These are phyloP conservation scores for Pseudophaeomoniella oleicola DNA, from an alignment of 2,329 filamentous ascomycete species.

Conservation along the genomic window DNA sequence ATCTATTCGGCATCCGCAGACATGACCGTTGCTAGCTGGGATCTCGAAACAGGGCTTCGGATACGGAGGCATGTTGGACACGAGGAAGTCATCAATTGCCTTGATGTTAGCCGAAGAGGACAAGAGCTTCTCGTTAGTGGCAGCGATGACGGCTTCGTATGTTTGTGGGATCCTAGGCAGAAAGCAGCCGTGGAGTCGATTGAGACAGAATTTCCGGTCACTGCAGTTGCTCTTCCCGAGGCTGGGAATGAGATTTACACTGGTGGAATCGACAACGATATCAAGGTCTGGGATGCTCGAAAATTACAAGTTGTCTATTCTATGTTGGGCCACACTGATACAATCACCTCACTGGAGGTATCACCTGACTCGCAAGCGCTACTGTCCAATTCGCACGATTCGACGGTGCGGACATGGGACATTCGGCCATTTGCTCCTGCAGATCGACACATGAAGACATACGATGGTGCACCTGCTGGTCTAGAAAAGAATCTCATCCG, in stretches of 20 bases:
- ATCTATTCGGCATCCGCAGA: constrained; percentile 90
- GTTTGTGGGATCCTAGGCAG: constrained; percentile 87
- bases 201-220: constrained; percentile 82
- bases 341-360: constrained; percentile 76
- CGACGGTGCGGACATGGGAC: constrained; percentile 89
- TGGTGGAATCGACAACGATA: constrained; percentile 91
- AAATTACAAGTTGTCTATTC: constrained; percentile 82
- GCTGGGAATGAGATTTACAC: constrained; percentile 92
- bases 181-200: constrained; percentile 82
- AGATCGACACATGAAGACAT: constrained; percentile 71
- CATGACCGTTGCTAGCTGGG: constrained; percentile 87
- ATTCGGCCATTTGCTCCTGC: constrained; percentile 85
- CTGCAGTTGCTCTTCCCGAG: constrained; percentile 78
- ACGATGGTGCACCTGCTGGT: constrained; percentile 78
- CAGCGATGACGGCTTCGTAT: constrained; percentile 85
- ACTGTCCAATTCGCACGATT: constrained; percentile 85
- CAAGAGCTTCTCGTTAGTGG: constrained; percentile 83
- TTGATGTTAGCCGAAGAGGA: constrained; percentile 78
- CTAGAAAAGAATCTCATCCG: constrained; percentile 84
- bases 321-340: constrained; percentile 81
- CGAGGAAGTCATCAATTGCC: constrained; percentile 85
- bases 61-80: constrained; percentile 88
- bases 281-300: constrained; percentile 91
- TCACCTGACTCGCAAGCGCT: constrained; percentile 86
- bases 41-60: constrained; percentile 76